Conservation (phyloP, 2,329 filamentous ascomycete genomes). For the Fusarium graminum region DNA sequence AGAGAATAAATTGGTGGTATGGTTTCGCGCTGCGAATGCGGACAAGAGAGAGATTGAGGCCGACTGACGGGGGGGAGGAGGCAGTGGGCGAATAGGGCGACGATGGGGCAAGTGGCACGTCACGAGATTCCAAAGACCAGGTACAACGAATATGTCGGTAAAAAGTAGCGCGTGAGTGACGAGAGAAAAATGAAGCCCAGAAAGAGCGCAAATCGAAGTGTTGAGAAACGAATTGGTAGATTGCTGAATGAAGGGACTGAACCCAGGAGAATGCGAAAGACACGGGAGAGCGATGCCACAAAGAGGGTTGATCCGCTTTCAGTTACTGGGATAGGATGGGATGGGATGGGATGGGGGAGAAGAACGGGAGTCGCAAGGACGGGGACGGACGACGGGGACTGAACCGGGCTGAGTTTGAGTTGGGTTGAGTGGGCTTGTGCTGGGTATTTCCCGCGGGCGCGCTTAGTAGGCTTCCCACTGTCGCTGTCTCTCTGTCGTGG, state of each 20-base stretch:
- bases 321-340: constrained; percentile 28
- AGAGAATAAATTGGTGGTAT: constrained; percentile 41
- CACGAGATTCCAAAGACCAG: constrained; percentile 44
- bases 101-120: constrained; percentile 49
- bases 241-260: constrained; percentile 30
- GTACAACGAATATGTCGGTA: constrained; percentile 36
- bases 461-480: constrained; percentile 38
- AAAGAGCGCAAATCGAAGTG: constrained; percentile 41
- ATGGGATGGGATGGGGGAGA: constrained; percentile 10
- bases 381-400: constrained; percentile 21
- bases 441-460: constrained; percentile 45
- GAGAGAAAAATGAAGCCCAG: constrained; percentile 37
- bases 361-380: constrained; percentile 38
- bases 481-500: constrained; percentile 20
- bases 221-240: constrained; percentile 39
- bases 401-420: constrained; percentile 9
- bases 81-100: constrained; percentile 46
- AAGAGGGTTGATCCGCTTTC: constrained; percentile 44
- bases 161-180: constrained; percentile 35
- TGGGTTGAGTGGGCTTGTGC: constrained; percentile 39
- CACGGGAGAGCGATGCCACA: constrained; percentile 44
- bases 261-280: constrained; percentile 47
- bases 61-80: constrained; percentile 35
- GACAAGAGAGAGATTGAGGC: constrained; percentile 41
- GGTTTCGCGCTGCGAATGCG: constrained; percentile 48